Evolutionary conservation across 768 basidiomycete genomes (phyloP), one percentile per base, ranked within the genome.

Genomic region (Mycena vitilis): DNA sequence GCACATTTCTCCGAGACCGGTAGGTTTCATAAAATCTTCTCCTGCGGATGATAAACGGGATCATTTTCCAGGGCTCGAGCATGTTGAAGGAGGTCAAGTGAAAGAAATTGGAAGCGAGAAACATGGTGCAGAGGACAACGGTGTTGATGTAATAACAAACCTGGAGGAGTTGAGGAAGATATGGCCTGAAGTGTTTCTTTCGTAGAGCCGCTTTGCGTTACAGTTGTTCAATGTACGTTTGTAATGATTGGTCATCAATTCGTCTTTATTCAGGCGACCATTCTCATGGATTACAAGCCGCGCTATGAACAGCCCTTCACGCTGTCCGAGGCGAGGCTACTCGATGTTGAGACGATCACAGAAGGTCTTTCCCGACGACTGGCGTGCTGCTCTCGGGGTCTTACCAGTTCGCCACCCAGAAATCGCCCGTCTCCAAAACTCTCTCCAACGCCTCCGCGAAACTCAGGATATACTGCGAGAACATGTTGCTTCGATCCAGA

Each of bases 291-390:
- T 51, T 93, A 88, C 78, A 81, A 71, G 54, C 90, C 92, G 42
- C 88, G 86, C 48, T 88, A 91, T 78, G 70, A 82, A 12, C 94
- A 95, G 71, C 94, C 94, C 1, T 95, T 95, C 78, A 88, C 92
- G 8, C 75, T 93, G 40, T 74, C 79, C 40, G 86, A 94, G 72
- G 93, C 91, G 0, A 79, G 87, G 37, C 80, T 78, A 20, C 82
- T 95, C 60, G 91, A 93, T 71, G 86, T 91, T 8, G 77, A 85
- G 18, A 84, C 89, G 12, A 91, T 94, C 62, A 87, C 86, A 55
- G 90, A 93, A 86, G 94, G 94, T 93, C 61, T 60, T 71, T 71
- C 53, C 37, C 37, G 51, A 44, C 22, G 48, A 42, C 22, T 63
- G 60, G n/a, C 30, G 45, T 12, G 18, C 52, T 45, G 38, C 10